phyloP scores from a whole-genome alignment of 176 grass and related monocot species.

The Rhynchospora breviuscula region DNA sequence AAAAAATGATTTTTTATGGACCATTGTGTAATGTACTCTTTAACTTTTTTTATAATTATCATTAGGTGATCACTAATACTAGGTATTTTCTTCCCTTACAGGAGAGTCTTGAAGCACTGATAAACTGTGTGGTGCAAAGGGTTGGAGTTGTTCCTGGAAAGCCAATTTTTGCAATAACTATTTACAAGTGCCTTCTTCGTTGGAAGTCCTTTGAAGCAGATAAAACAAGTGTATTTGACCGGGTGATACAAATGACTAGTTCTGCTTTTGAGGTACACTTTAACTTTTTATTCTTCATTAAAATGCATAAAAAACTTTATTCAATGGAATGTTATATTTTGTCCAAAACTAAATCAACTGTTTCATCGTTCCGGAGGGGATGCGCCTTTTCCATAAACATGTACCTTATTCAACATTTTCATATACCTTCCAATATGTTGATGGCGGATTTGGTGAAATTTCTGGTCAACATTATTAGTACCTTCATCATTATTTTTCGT shows the following conservation, averaged over 20 bases:
- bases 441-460: background rate
- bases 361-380: background rate
- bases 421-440: background rate
- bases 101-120: conserved; percentile 70
- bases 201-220: conserved; percentile 90
- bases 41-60: conserved; percentile 1
- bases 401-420: background rate
- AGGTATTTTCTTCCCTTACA: conserved; percentile 30
- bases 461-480: background rate
- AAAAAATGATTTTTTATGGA: background rate
- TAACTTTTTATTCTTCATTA: conserved; percentile 10
- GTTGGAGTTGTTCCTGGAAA: conserved; percentile 78
- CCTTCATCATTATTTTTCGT: background rate
- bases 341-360: background rate
- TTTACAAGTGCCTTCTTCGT: conserved; percentile 96
- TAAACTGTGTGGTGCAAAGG: conserved; percentile 66
- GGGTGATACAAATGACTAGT: conserved; percentile 75
- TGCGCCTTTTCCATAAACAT: background rate
- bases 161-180: conserved; percentile 71
- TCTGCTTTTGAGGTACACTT: conserved; percentile 72
- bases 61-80: conserved; percentile 2
- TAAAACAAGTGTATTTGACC: conserved; percentile 88
- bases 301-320: conserved; percentile 16
- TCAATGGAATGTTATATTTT: background rate
- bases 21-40: background rate